These are phyloP conservation scores for Wickerhamomyces sp. DNA, from an alignment of 1,139 yeast genomes.

Conservation along the genomic window DNA sequence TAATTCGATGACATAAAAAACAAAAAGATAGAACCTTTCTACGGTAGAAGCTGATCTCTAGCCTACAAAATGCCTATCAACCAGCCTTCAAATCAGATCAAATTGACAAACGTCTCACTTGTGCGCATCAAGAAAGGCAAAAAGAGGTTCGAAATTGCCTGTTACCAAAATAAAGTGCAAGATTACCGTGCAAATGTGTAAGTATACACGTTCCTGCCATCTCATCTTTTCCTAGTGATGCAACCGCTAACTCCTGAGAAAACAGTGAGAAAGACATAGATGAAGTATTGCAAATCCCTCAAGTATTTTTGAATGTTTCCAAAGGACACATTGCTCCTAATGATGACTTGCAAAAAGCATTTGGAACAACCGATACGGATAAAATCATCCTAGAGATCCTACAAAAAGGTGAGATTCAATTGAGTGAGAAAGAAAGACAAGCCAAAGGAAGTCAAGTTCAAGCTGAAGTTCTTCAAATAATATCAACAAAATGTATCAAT, in stretches of 20 bases:
- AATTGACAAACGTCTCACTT: conserved; percentile 87
- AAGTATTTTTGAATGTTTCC: conserved; percentile 86
- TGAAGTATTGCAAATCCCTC: conserved; percentile 95
- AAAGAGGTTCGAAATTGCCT: conserved; percentile 89
- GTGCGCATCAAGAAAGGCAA: conserved; percentile 89
- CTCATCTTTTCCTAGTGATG: not conserved
- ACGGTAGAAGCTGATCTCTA: not conserved
- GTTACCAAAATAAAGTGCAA: conserved; percentile 95
- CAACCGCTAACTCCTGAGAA: too few species aligned
- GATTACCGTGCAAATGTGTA: conserved; percentile 82
- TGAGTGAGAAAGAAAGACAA: conserved; percentile 88
- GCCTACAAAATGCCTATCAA: conserved; percentile 50
- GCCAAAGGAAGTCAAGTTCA: conserved; percentile 71
- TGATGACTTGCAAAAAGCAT: conserved; percentile 71
- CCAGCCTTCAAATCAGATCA: conserved; percentile 87
- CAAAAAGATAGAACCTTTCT: not conserved
- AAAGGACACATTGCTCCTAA: conserved; percentile 92
- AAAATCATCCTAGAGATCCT: conserved; percentile 74
- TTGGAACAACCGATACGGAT: conserved; percentile 73
- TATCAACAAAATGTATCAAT: conserved; percentile 87
- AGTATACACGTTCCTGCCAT: conserved; percentile 21
- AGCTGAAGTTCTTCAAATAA: conserved; percentile 77
- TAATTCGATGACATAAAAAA: not conserved
- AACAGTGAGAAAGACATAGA: conserved; percentile 79
- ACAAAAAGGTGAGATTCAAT: conserved; percentile 87